These are phyloP conservation scores for Wickerhamiella alocasiicola DNA, from an alignment of 805 yeast species.

Conservation along the genomic window DNA sequence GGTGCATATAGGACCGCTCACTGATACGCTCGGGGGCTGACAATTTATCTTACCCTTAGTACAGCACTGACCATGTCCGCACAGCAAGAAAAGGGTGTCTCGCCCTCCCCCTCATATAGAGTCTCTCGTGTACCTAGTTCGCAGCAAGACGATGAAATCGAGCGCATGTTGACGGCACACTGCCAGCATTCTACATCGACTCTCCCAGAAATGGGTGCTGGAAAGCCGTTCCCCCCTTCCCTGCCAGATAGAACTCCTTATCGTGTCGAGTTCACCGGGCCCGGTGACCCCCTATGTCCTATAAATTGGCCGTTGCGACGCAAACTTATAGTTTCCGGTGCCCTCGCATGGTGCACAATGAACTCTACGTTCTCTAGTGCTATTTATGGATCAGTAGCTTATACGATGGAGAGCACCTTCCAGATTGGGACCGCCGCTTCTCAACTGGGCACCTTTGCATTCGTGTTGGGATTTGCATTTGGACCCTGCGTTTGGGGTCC, in stretches of 20 bases:
- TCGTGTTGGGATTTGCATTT: conserved; percentile 84
- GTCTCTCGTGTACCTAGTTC: conserved; percentile 2
- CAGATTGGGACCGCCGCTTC: conserved; percentile 58
- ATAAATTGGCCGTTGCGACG: conserved; percentile 53
- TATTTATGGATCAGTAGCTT: conserved; percentile 43
- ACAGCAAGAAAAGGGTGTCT: too few relatives aligned
- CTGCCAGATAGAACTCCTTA: conserved; percentile 6
- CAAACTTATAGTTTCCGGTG: conserved; percentile 35
- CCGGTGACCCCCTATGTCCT: conserved; percentile 64
- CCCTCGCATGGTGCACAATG: conserved; percentile 40
- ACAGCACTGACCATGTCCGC: too few relatives aligned
- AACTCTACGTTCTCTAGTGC: conserved; percentile 68
- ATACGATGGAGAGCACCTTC: conserved; percentile 28
- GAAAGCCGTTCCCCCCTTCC: conserved; percentile 6
- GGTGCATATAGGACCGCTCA: too few relatives aligned
- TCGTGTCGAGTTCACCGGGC: conserved; percentile 13
- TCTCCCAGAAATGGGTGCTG: conserved; percentile 7
- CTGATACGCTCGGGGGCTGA: too few relatives aligned
- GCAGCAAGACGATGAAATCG: conserved; percentile 2
- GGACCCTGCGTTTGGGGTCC: conserved; percentile 93
- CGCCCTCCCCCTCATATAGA: too few relatives aligned
- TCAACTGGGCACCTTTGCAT: conserved; percentile 63
- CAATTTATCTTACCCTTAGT: too few relatives aligned
- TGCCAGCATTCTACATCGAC: background rate
- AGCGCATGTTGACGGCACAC: conserved; percentile 1